phyloP scores from a whole-genome alignment of 2,329 filamentous ascomycete genomes.

The Colletotrichum viniferum region DNA sequence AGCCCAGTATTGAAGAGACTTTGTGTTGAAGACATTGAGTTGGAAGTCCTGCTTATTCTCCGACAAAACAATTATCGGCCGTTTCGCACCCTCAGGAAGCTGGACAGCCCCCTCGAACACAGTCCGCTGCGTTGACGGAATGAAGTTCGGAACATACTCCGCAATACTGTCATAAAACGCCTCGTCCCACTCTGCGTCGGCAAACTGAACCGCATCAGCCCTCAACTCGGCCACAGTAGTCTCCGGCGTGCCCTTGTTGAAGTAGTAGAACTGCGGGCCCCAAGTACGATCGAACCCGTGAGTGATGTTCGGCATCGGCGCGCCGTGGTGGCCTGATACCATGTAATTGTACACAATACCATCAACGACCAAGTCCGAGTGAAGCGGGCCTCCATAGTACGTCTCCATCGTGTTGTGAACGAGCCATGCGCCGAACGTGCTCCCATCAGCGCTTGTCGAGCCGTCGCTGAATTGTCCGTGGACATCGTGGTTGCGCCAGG shows the following conservation, averaged over 20 bases:
- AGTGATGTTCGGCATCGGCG: slow-evolving; percentile 67
- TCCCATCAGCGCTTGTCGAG: slow-evolving; percentile 48
- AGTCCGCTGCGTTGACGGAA: slow-evolving; percentile 54
- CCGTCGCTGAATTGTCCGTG: slow-evolving; percentile 53
- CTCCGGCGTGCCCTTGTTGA: slow-evolving; percentile 46
- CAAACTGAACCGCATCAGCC: slow-evolving; percentile 55
- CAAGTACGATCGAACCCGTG: slow-evolving; percentile 69
- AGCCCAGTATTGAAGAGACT: slow-evolving; percentile 68
- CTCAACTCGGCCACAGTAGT: not conserved
- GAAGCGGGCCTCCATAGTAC: slow-evolving; percentile 65
- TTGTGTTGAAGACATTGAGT: slow-evolving; percentile 52
- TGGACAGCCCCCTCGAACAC: slow-evolving; percentile 52
- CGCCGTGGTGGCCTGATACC: slow-evolving; percentile 67
- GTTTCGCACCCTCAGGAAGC: slow-evolving; percentile 55
- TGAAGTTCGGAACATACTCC: slow-evolving; percentile 61
- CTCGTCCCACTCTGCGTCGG: slow-evolving; percentile 56
- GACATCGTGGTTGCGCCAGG: slow-evolving; percentile 61
- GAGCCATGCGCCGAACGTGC: slow-evolving; percentile 64
- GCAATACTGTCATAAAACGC: slow-evolving; percentile 69
- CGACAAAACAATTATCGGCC: slow-evolving; percentile 58
- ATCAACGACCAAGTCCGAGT: slow-evolving; percentile 67
- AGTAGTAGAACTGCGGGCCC: slow-evolving; percentile 67
- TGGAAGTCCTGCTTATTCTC: slow-evolving; percentile 36
- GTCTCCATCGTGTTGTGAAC: slow-evolving; percentile 69
- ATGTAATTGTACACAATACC: slow-evolving; percentile 70